Evolutionary conservation across 257 asterid species (phyloP), one percentile per base, ranked within the genome.

Genomic region (Solanum neorickii): DNA sequence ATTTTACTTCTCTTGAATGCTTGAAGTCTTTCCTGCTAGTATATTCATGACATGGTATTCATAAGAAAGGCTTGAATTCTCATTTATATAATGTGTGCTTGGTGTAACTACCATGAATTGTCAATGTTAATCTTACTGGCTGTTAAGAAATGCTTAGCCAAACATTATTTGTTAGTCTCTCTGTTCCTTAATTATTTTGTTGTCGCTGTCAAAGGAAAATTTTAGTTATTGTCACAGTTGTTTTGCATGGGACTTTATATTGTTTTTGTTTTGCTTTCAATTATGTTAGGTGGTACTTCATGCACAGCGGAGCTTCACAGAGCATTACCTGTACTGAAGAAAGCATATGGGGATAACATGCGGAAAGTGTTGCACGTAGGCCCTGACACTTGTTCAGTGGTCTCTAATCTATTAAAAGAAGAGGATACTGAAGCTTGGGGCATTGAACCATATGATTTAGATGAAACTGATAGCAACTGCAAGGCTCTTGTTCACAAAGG

Each of bases 351-450:
- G 87, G 96, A 95, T 87, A 93, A 92, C 90, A 92, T 91, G 96
- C 92, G 86, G 74, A 96, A 92, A 91, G 95, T 96, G 85, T 90
- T 96, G 93, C 98, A 95, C 78, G 92, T 95, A 35, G 99, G 99
- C 83, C 98, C 99, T 27, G 98, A 96, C 60, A 93, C 98, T 88
- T 96, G 99, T 92, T 94, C 97, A 83, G 92, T 93, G 77, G 95
- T 95, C 80, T 90, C 97, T 83, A 92, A 90, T 82, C 80, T 95
- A 78, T 86, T 92, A 68, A 94, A 95, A 91, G 97, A 96, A 93
- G 98, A 92, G 86, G 98, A 94, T 80, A 93, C 95, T 23, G 98
- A 94, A 91, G 99, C 95, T 47, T 95, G 99, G 98, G 99, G 99
- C 18, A 75, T 96, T 69, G 99, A 96, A 86, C 98, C 99, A 33